Conservation (phyloP, 1,284 basidiomycete genomes). For the Cutaneotrichosporon sp. region DNA sequence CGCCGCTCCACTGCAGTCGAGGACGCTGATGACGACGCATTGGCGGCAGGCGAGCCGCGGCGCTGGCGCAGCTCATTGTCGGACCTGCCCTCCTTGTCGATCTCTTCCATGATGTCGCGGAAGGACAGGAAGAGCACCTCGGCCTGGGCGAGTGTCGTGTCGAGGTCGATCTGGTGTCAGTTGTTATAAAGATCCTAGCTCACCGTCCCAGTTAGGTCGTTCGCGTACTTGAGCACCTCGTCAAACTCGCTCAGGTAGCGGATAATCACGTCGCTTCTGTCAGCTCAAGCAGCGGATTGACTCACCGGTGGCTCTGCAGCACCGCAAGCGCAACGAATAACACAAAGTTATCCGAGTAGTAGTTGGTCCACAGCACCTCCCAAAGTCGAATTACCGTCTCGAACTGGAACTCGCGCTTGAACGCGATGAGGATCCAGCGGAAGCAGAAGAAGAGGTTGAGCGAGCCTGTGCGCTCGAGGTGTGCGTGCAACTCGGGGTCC, state of each 20-base stretch:
- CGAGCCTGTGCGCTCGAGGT: conserved; percentile 82
- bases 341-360: conserved; percentile 83
- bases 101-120: conserved; percentile 68
- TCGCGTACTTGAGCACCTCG: conserved; percentile 82
- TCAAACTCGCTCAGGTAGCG: conserved; percentile 80
- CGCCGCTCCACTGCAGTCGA: conserved; percentile 12
- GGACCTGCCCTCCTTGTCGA: conserved; percentile 57
- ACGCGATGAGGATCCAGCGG: conserved; percentile 73
- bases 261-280: conserved; percentile 70
- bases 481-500: conserved; percentile 88
- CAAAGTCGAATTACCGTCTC: conserved; percentile 83
- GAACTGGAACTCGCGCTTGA: conserved; percentile 94
- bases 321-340: conserved; percentile 92
- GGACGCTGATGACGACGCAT: not conserved
- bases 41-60: conserved; percentile 1
- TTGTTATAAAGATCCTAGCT: conserved; percentile 20
- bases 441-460: conserved; percentile 98
- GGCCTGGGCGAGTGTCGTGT: conserved; percentile 85
- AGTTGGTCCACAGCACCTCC: conserved; percentile 93
- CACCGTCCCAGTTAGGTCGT: conserved; percentile 81
- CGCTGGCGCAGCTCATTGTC: conserved; percentile 8
- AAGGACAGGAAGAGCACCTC: conserved; percentile 77
- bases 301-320: conserved; percentile 78
- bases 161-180: conserved; percentile 68
- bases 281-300: not conserved